phyloP scores from a whole-genome alignment of 257 asterid genomes.

The Jacaranda mimosifolia region DNA sequence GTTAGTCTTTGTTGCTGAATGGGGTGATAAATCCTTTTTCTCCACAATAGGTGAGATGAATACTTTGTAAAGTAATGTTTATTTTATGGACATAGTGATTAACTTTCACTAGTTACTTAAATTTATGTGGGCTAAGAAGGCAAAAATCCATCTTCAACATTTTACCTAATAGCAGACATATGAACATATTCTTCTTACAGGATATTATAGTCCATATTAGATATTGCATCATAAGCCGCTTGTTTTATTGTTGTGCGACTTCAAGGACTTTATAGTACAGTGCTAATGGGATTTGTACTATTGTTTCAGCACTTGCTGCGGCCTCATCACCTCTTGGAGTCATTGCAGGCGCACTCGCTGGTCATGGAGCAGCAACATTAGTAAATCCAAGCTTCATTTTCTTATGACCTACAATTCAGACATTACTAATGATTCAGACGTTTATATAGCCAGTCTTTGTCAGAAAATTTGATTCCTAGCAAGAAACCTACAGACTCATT shows the following conservation, averaged over 20 bases:
- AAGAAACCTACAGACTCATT: not conserved
- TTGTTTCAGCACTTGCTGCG: slow-evolving; percentile 87
- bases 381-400: slow-evolving; percentile 44
- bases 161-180: no score
- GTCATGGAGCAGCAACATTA: slow-evolving; percentile 92
- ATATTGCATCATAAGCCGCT: not conserved
- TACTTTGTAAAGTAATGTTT: not conserved
- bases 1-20: slow-evolving; percentile 95
- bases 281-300: slow-evolving; percentile 20
- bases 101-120: no score
- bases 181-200: not conserved
- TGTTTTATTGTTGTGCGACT: no score
- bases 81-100: not conserved
- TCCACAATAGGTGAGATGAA: slow-evolving; percentile 80
- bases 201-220: not conserved
- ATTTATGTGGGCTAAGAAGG: no score
- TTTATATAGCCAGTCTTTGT: not conserved
- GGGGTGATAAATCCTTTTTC: slow-evolving; percentile 98
- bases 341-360: slow-evolving; percentile 96
- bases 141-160: no score
- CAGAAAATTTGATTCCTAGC: no score
- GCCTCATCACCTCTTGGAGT: slow-evolving; percentile 99
- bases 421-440: not conserved
- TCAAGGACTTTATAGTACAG: not conserved
- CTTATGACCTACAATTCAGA: not conserved